phyloP scores from a whole-genome alignment of 768 basidiomycete species.

The Amanita rimosa region DNA sequence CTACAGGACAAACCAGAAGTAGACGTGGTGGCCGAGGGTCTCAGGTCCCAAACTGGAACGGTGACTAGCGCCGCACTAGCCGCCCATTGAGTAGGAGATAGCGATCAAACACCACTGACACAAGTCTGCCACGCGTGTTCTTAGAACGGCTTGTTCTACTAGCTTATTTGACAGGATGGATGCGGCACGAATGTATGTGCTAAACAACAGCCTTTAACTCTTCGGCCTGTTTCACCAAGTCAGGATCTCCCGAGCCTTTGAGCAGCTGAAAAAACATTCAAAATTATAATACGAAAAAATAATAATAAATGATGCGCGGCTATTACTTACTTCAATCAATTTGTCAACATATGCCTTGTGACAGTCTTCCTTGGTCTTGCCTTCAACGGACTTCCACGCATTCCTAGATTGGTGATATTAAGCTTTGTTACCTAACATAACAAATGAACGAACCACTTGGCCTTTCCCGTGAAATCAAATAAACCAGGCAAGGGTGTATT shows the following conservation, averaged over 20 bases:
- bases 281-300: not conserved
- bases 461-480: conserved; percentile 80
- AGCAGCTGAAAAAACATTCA: conserved; percentile 37
- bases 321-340: conserved; percentile 49
- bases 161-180: conserved; percentile 3
- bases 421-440: conserved; percentile 2
- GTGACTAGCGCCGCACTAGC: conserved; percentile 8
- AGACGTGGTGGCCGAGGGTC: conserved; percentile 3
- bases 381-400: conserved; percentile 75
- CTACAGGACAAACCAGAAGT: not conserved
- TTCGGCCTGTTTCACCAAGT: conserved; percentile 41
- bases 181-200: conserved; percentile 1
- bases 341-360: conserved; percentile 62
- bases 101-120: conserved; percentile 5
- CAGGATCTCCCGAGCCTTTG: conserved; percentile 34
- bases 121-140: conserved; percentile 2
- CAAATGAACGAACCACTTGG: conserved; percentile 62
- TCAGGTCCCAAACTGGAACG: not conserved
- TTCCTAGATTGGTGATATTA: conserved; percentile 39
- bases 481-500: conserved; percentile 56
- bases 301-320: not conserved
- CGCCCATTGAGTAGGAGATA: conserved; percentile 1
- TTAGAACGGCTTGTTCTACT: not conserved
- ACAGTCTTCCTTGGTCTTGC: conserved; percentile 62
- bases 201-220: conserved; percentile 52